Evolutionary conservation across 2,329 filamentous ascomycete species (phyloP).

Genomic region (Colletotrichum sp.): DNA sequence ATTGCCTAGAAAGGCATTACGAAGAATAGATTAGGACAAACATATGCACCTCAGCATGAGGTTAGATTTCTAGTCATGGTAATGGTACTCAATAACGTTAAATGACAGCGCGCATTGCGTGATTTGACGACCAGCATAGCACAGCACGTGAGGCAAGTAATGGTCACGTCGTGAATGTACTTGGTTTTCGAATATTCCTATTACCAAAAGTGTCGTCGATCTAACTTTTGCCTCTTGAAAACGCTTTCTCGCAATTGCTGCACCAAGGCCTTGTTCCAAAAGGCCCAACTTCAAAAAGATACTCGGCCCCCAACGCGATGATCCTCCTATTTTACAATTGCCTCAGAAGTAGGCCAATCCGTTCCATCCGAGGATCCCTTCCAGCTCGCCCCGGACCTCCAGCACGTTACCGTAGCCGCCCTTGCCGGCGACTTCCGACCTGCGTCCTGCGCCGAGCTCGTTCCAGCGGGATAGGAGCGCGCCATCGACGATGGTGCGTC

Average conservation of each 20-base stretch:
- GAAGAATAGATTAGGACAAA: background rate
- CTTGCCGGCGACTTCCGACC: conserved; percentile 75
- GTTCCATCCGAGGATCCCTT: conserved; percentile 64
- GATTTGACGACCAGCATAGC: background rate
- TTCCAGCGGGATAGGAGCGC: conserved; percentile 76
- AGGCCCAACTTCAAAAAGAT: background rate
- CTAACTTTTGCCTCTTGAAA: background rate
- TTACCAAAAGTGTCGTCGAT: background rate
- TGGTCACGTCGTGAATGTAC: background rate
- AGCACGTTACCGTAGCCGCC: conserved; percentile 71
- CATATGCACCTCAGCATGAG: background rate
- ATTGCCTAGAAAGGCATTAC: background rate
- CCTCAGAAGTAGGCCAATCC: conserved; percentile 63
- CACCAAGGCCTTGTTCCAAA: background rate
- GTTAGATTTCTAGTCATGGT: background rate
- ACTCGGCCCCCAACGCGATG: background rate
- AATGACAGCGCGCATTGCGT: background rate
- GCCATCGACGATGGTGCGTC: conserved; percentile 78
- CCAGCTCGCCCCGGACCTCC: conserved; percentile 74
- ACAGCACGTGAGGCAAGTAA: background rate
- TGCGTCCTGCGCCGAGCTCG: conserved; percentile 74
- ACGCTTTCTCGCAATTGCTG: background rate
- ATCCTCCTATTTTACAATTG: background rate
- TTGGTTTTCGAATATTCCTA: background rate
- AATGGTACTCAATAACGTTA: background rate